phyloP scores from a whole-genome alignment of 2,329 filamentous ascomycete species.

The Lachnellula willkommii region DNA sequence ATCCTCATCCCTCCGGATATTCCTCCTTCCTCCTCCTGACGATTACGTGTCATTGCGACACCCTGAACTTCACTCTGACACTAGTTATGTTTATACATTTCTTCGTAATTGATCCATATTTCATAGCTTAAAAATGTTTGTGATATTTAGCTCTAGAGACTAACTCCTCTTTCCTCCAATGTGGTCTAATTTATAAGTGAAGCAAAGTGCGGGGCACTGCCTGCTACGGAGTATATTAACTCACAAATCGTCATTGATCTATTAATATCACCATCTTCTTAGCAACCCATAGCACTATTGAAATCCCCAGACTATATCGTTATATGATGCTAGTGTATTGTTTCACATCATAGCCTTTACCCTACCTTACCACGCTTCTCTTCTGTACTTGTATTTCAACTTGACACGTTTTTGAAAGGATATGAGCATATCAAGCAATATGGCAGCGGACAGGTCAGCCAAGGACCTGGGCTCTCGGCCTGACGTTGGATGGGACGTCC shows the following conservation, averaged over 20 bases:
- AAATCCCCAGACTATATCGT: background rate
- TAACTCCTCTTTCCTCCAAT: too few species aligned
- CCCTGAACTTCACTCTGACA: too few species aligned
- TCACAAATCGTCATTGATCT: slow-evolving; percentile 5
- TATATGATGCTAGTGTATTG: background rate
- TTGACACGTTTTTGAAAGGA: background rate
- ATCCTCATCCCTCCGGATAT: too few species aligned
- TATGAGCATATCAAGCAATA: background rate
- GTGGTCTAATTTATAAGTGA: too few species aligned
- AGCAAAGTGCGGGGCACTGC: background rate
- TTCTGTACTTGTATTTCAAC: background rate
- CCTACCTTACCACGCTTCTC: background rate
- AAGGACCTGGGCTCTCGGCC: slow-evolving; percentile 18
- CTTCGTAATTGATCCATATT: too few species aligned
- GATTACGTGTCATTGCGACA: too few species aligned
- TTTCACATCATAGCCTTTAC: background rate
- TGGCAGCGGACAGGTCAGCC: slow-evolving; percentile 1
- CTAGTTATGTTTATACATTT: too few species aligned
- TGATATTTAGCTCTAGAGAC: too few species aligned
- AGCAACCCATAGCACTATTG: background rate
- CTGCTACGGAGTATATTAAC: background rate
- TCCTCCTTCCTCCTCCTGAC: too few species aligned
- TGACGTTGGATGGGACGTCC: slow-evolving; percentile 38
- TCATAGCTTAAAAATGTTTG: too few species aligned
- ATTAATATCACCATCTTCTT: background rate